A percentile compares a stretch with the other conserved stretches of the same genome.
Conservation (phyloP, 1,284 basidiomycete genomes). For the Malassezia arunalokei region DNA sequence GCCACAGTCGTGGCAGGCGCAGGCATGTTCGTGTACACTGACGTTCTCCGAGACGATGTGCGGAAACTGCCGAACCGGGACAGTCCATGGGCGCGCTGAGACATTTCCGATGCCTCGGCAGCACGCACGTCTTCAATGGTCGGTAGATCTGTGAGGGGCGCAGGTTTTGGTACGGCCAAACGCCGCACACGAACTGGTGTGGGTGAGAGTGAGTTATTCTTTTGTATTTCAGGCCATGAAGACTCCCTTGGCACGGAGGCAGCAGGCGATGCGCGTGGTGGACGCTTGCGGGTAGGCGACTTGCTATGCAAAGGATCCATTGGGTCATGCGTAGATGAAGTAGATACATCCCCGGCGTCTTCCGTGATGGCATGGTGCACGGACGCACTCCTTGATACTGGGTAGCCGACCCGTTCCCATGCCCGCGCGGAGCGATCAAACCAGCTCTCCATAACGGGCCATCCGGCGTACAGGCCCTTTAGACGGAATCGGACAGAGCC, state of each 20-base stretch:
- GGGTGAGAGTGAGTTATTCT: background rate
- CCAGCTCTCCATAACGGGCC: constrained; percentile 43
- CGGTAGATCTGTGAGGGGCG: constrained; percentile 32
- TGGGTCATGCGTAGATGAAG: constrained; percentile 4
- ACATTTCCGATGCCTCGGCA: constrained; percentile 28
- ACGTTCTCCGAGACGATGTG: background rate
- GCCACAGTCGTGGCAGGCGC: background rate
- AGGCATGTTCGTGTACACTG: constrained; percentile 1
- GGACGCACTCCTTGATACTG: background rate
- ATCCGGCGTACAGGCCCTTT: constrained; percentile 36
- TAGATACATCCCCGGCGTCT: background rate
- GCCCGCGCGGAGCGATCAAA: constrained; percentile 35
- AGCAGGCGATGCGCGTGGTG: background rate
- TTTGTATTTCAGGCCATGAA: background rate
- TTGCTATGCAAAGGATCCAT: constrained; percentile 4
- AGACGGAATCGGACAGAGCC: constrained; percentile 32
- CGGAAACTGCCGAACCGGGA: background rate
- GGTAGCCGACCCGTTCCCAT: constrained; percentile 36
- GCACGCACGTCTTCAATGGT: constrained; percentile 43
- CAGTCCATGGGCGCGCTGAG: background rate
- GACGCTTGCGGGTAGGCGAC: background rate
- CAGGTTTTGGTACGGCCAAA: constrained; percentile 21
- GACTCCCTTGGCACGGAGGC: background rate
- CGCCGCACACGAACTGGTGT: background rate
- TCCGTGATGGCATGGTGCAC: background rate